Percentiles rank a stretch among this genome's conserved stretches.
These are phyloP conservation scores for Pachyrhizus erosus DNA, from an alignment of 306 rosid genomes.

Conservation along the genomic window DNA sequence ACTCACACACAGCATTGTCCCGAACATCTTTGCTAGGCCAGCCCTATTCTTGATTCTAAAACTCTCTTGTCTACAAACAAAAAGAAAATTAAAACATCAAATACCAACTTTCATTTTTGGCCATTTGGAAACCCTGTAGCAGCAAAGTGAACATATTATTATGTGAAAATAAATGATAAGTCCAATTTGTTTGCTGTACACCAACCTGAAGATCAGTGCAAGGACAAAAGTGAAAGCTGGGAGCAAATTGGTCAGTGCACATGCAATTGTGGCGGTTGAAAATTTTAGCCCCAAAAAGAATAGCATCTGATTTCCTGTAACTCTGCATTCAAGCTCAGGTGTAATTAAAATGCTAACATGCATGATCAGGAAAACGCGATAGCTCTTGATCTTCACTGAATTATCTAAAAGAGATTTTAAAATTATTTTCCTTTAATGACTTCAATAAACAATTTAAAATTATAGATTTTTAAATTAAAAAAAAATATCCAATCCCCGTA, in stretches of 20 bases:
- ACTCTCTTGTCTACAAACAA: slow-evolving; percentile 70
- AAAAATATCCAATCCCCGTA: no score
- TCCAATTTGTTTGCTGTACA: neutral
- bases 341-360: neutral
- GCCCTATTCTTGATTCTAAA: slow-evolving; percentile 54
- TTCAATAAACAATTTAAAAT: neutral
- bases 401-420: neutral
- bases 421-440: neutral
- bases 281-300: slow-evolving; percentile 71
- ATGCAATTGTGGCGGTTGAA: slow-evolving; percentile 66
- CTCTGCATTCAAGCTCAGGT: slow-evolving; percentile 55
- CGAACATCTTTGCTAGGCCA: slow-evolving; percentile 64
- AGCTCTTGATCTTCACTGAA: neutral
- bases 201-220: slow-evolving; percentile 75
- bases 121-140: neutral
- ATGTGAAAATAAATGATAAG: neutral
- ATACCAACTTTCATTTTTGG: neutral
- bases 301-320: slow-evolving; percentile 72
- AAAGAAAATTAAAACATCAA: neutral
- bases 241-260: slow-evolving; percentile 74
- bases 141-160: neutral
- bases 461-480: neutral
- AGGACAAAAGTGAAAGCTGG: slow-evolving; percentile 92
- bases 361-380: neutral
- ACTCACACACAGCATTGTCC: slow-evolving; percentile 74